Evolutionary conservation across 2,329 filamentous ascomycete species (phyloP), one percentile per base, ranked within the genome.

Genomic region (Emydomyces testavorans): DNA sequence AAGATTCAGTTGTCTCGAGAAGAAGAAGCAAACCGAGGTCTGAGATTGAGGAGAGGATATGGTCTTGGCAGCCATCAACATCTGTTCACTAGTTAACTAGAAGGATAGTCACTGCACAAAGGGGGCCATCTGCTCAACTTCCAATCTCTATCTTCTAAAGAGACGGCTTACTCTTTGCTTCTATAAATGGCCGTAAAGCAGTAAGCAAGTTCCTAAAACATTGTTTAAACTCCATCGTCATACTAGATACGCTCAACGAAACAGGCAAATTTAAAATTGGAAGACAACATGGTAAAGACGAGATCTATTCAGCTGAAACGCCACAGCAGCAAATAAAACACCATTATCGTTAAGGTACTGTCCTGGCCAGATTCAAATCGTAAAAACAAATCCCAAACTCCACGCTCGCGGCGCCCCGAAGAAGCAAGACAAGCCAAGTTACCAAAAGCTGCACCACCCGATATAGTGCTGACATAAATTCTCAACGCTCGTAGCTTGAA

Each of bases 371-470:
- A 32, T 21, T 34, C 16, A 6, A n/a, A 34, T 13, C 18, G 4
- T 15, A 34, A 34, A 21, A 11, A 26, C 10, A 40, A 6, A 35
- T 28, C 28, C 35, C 15, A 34, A 40, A 47, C 34, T 24, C 35
- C 44, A 32, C n/a, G 7, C 20, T 21, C 7, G 21, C n/a, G 11
- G 15, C 11, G 16, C 45, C 20, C 7, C 45, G 8, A 18, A 31
- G 15, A 43, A 2, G n/a, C 11, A 31, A 42, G n/a, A 34, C 15
- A 7, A 23, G 34, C 32, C 10, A 20, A 4, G 10, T 48, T 52
- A 96, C 90, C 90, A 96, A 75, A 95, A 96, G 68, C 86, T 93
- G 69, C 90, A 96, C 90, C 90, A 96, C 54, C 92, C 92, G 58
- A 96, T 94, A 65, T 95, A 98, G 71, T 96, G 92, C 73, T 96